Percentiles rank a stretch among this genome's conserved stretches.
Evolutionary conservation across 306 rosid genomes (phyloP).

Genomic region (Calophaca sinica): DNA sequence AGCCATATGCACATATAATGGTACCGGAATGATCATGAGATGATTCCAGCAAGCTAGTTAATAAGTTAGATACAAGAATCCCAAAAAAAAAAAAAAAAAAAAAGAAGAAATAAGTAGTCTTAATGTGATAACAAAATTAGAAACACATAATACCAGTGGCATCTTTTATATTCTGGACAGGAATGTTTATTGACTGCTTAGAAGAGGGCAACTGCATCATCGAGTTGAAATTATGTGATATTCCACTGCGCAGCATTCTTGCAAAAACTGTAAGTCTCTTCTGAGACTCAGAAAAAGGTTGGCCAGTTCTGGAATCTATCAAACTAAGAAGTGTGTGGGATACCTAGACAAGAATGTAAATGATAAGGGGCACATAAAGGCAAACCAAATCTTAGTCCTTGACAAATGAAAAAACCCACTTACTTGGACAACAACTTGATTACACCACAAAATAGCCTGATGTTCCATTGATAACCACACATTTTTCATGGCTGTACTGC

Average conservation of each 20-base stretch:
- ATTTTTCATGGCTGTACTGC: conserved; percentile 91
- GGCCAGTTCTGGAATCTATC: conserved; percentile 79
- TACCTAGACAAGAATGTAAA: conserved; percentile 64
- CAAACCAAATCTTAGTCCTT: conserved; percentile 32
- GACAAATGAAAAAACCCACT: conserved; percentile 45
- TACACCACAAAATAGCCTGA: conserved; percentile 97
- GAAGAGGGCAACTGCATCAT: conserved; percentile 59
- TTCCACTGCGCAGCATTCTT: conserved; percentile 89
- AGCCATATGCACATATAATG: conserved; percentile 12
- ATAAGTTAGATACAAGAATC: conserved; percentile 36
- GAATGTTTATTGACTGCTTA: conserved; percentile 54
- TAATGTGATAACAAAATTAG: conserved; percentile 33
- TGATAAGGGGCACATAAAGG: conserved; percentile 48
- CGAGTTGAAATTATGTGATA: conserved; percentile 73
- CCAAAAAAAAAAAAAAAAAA: neutral
- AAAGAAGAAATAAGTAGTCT: conserved; percentile 23
- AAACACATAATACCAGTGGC: conserved; percentile 63
- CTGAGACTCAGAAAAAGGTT: conserved; percentile 69
- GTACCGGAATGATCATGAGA: conserved; percentile 26
- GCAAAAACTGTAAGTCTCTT: conserved; percentile 72
- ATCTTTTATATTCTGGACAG: conserved; percentile 57
- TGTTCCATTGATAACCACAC: conserved; percentile 99
- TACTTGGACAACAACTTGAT: conserved; percentile 93
- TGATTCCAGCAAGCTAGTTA: conserved; percentile 39
- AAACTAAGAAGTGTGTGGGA: conserved; percentile 95